Conservation (phyloP, 116 monocot genomes). For the Dioscorea cayenensis region DNA sequence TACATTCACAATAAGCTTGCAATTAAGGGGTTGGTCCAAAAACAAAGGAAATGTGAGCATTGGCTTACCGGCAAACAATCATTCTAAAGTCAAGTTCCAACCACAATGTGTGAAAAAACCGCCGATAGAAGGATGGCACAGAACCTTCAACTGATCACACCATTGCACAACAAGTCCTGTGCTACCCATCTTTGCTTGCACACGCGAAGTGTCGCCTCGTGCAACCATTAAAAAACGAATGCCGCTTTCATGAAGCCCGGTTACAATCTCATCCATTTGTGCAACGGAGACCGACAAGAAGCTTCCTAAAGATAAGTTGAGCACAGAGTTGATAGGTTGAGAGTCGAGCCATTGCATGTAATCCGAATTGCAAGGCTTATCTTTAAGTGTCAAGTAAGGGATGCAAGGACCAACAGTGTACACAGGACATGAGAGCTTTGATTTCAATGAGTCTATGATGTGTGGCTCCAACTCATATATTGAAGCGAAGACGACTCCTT, state of each 20-base stretch:
- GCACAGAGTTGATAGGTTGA: conserved; percentile 40
- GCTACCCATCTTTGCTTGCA: conserved; percentile 21
- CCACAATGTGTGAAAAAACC: conserved; percentile 82
- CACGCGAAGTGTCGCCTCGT: conserved; percentile 18
- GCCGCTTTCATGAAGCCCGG: conserved; percentile 34
- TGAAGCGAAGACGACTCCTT: conserved; percentile 42
- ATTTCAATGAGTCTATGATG: conserved; percentile 12
- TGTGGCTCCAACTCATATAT: conserved; percentile 42
- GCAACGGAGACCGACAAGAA: conserved; percentile 39
- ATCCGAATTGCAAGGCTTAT: not conserved
- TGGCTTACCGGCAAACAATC: conserved; percentile 42
- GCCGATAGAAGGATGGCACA: conserved; percentile 51
- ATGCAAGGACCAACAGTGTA: conserved; percentile 62
- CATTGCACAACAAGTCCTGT: conserved; percentile 50
- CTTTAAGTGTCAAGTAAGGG: conserved; percentile 26
- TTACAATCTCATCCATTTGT: conserved; percentile 58
- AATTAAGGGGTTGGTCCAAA: conserved; percentile 37
- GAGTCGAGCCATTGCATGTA: conserved; percentile 55
- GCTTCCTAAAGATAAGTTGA: conserved; percentile 73
- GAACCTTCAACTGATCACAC: conserved; percentile 68
- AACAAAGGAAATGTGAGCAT: conserved; percentile 50
- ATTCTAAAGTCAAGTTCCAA: conserved; percentile 69
- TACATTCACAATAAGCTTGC: conserved; percentile 30
- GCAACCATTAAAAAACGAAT: conserved; percentile 50
- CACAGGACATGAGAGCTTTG: conserved; percentile 22